These are phyloP conservation scores for Paramecium tetraurelia DNA, from an alignment of 73 alveolate species.

Conservation along the genomic window DNA sequence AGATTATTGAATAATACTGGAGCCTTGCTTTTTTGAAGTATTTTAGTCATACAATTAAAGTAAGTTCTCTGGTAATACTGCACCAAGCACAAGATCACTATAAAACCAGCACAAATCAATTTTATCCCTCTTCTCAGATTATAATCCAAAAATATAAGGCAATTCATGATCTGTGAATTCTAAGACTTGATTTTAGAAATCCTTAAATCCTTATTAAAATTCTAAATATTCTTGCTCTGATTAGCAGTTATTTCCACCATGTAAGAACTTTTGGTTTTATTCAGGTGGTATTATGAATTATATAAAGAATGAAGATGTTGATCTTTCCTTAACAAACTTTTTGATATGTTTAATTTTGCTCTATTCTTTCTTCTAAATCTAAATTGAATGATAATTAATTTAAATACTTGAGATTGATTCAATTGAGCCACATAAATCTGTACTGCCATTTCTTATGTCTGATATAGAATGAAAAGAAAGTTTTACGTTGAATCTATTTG, in stretches of 20 bases:
- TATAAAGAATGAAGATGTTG: background rate
- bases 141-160: background rate
- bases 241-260: background rate
- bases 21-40: background rate
- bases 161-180: background rate
- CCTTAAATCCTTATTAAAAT: background rate
- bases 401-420: background rate
- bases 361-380: background rate
- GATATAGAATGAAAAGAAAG: background rate
- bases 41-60: background rate
- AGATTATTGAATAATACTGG: background rate
- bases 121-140: background rate
- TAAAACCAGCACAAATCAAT: background rate
- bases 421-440: background rate
- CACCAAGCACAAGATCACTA: background rate
- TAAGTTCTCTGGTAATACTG: background rate
- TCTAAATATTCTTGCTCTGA: background rate
- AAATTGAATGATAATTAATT: background rate
- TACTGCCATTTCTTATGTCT: background rate
- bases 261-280: background rate
- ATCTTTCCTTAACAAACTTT: background rate
- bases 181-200: background rate
- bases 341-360: background rate
- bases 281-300: background rate
- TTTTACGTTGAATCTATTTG: background rate